phyloP scores from a whole-genome alignment of 169 alveolate genomes.

The Plasmodium falciparum region DNA sequence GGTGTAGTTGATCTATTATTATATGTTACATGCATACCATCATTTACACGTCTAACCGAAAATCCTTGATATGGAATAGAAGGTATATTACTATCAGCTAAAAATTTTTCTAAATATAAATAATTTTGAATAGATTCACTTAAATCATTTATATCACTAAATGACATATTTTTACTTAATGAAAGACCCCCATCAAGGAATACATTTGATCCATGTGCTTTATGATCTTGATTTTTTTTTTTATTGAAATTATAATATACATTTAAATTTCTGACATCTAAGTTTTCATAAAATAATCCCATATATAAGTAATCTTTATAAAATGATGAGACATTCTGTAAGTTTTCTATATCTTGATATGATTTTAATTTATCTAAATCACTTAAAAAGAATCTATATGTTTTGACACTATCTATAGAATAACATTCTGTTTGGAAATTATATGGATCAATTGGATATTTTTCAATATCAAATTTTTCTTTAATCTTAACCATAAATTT shows the following conservation, averaged over 20 bases:
- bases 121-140: conserved; percentile 33
- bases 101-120: conserved; percentile 57
- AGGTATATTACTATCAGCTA: conserved; percentile 28
- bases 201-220: background rate
- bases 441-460: conserved; percentile 21
- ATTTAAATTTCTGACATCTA: conserved; percentile 17
- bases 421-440: conserved; percentile 45
- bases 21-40: conserved; percentile 13
- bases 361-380: conserved; percentile 8
- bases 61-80: conserved; percentile 45
- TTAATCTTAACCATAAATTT: conserved; percentile 20
- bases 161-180: background rate
- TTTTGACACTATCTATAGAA: conserved; percentile 33
- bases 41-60: background rate
- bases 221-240: background rate
- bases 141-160: conserved; percentile 4
- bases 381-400: conserved; percentile 3
- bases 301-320: conserved; percentile 41
- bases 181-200: conserved; percentile 23
- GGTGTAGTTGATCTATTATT: conserved; percentile 55
- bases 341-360: conserved; percentile 5
- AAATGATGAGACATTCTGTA: conserved; percentile 8
- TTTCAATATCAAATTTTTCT: conserved; percentile 4
- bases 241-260: conserved; percentile 17
- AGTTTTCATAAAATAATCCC: conserved; percentile 50